A percentile compares a stretch with the other conserved stretches of the same genome.
Evolutionary conservation across 2,329 filamentous ascomycete genomes (phyloP).

Genomic region (Sporothrix globosa): DNA sequence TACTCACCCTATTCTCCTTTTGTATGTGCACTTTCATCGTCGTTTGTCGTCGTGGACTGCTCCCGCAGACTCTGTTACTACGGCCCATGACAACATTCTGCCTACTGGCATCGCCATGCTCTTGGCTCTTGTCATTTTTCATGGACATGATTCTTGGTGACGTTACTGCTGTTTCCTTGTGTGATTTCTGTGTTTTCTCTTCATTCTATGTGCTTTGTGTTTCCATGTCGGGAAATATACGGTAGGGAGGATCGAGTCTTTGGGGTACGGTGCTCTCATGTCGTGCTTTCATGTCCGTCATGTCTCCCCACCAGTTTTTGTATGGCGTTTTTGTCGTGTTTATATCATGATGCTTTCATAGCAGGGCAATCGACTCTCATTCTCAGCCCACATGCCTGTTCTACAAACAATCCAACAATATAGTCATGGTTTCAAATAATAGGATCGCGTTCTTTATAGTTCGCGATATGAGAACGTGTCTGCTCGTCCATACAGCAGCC

Average conservation of each 20-base stretch:
- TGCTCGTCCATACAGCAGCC: background rate
- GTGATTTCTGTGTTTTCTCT: background rate
- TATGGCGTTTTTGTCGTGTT: slow-evolving; percentile 21
- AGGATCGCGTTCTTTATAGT: background rate
- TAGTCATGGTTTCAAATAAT: background rate
- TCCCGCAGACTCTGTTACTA: background rate
- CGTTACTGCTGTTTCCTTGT: too few relatives aligned
- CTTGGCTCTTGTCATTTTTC: background rate
- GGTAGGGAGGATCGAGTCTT: slow-evolving; percentile 8
- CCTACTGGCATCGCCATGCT: background rate
- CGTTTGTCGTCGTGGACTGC: background rate
- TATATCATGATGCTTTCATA: slow-evolving; percentile 17
- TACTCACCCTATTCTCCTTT: slow-evolving; percentile 15
- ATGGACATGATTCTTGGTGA: background rate
- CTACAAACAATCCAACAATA: background rate
- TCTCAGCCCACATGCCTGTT: background rate
- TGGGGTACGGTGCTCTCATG: background rate
- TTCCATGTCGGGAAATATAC: background rate
- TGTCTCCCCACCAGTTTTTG: background rate
- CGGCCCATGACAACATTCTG: background rate
- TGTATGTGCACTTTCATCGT: background rate
- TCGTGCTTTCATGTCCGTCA: background rate
- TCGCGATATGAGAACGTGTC: background rate
- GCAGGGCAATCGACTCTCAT: background rate
- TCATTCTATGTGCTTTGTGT: background rate